A percentile compares a stretch with the other conserved stretches of the same genome.
These are phyloP conservation scores for Arthrobotrys conoides DNA, from an alignment of 2,329 filamentous ascomycete species.

Conservation along the genomic window DNA sequence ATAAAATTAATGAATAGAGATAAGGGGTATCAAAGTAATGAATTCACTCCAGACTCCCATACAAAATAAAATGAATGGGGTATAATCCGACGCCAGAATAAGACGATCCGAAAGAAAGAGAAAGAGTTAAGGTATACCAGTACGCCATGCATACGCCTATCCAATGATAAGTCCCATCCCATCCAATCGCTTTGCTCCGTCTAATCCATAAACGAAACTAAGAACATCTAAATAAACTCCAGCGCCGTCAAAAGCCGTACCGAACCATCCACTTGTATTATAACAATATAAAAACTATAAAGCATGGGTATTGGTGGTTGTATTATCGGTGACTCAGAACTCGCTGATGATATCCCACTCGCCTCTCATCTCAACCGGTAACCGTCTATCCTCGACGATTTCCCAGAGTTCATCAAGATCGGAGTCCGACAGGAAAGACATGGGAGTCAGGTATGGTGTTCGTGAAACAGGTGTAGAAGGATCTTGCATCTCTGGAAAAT, in stretches of 20 bases:
- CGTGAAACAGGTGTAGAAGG: constrained; percentile 2
- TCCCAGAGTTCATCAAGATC: constrained; percentile 55
- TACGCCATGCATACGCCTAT: not conserved
- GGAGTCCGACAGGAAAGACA: not conserved
- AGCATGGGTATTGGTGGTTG: too few relatives aligned
- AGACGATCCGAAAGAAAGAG: not conserved
- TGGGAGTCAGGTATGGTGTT: constrained; percentile 21
- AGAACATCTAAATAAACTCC: too few relatives aligned
- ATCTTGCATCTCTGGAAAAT: not conserved
- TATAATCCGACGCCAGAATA: not conserved
- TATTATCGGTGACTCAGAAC: constrained; percentile 5
- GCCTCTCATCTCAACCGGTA: constrained; percentile 35
- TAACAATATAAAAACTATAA: too few relatives aligned
- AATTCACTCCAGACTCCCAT: not conserved
- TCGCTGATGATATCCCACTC: constrained; percentile 60
- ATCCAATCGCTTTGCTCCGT: too few relatives aligned
- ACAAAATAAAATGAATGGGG: not conserved
- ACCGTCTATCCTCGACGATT: constrained; percentile 13
- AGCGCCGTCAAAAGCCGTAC: not conserved
- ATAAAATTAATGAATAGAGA: not conserved
- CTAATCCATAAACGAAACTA: too few relatives aligned
- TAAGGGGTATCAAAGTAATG: constrained; percentile 9
- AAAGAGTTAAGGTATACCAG: not conserved
- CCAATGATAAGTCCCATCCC: too few relatives aligned
- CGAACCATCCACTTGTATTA: too few relatives aligned